Conservation (phyloP, 306 rosid genomes). For the Glycyrrhiza uralensis region DNA sequence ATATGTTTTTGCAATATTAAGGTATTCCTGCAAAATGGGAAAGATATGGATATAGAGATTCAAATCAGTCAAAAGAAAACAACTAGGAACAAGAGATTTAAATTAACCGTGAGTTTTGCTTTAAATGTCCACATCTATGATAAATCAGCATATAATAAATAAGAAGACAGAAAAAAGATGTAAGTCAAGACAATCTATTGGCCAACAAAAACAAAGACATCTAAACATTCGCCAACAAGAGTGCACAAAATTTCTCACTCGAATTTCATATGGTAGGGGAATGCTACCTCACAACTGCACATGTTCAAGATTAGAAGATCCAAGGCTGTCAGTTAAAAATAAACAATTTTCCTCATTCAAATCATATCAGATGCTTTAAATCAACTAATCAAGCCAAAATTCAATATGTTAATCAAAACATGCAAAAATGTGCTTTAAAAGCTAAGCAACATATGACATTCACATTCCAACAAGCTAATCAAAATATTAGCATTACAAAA, state of each 20-base stretch:
- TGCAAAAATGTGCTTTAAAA: slow-evolving; percentile 3
- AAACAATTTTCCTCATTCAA: not conserved
- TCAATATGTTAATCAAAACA: not conserved
- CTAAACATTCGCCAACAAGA: not conserved
- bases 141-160: not conserved
- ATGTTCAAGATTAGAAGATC: not conserved
- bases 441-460: slow-evolving; percentile 6
- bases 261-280: not conserved
- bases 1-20: slow-evolving; percentile 47
- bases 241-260: not conserved
- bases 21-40: slow-evolving; percentile 61
- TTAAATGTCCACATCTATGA: slow-evolving; percentile 14
- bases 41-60: slow-evolving; percentile 10
- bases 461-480: slow-evolving; percentile 12
- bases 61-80: slow-evolving; percentile 11
- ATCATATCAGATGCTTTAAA: not conserved
- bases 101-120: not conserved
- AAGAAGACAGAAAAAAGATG: not conserved
- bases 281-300: not conserved
- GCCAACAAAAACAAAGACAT: not conserved
- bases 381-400: not conserved
- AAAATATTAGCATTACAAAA: not conserved
- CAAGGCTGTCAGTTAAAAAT: not conserved
- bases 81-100: slow-evolving; percentile 11
- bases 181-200: not conserved